Percentiles rank a stretch among this genome's conserved stretches.
Evolutionary conservation across 1,139 yeast species (phyloP).

Genomic region (Geotrichum cucujoidarum): DNA sequence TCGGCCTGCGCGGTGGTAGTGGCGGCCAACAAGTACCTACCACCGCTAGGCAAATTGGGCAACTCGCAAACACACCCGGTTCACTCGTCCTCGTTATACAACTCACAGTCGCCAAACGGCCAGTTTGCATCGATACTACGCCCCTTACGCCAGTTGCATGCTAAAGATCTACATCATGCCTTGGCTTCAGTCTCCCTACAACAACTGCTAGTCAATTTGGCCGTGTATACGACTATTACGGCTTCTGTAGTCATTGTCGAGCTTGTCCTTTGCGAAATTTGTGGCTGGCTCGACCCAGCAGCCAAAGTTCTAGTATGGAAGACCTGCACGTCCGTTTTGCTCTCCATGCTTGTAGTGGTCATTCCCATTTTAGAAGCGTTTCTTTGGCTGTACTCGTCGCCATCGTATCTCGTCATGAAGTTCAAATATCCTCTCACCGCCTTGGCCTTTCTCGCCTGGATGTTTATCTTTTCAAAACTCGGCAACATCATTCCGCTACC

Average conservation of each 20-base stretch:
- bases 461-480: slow-evolving; percentile 32
- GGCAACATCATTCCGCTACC: slow-evolving; percentile 36
- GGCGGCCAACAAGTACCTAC: slow-evolving; percentile 12
- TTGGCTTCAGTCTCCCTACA: slow-evolving; percentile 1
- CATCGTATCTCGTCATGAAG: slow-evolving; percentile 8
- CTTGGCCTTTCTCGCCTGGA: slow-evolving; percentile 29
- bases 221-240: slow-evolving; percentile 17
- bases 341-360: slow-evolving; percentile 34
- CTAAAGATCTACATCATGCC: neutral
- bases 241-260: slow-evolving; percentile 31
- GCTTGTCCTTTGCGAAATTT: slow-evolving; percentile 41
- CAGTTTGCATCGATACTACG: neutral
- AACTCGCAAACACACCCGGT: slow-evolving; percentile 5
- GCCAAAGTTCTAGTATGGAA: slow-evolving; percentile 36
- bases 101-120: neutral
- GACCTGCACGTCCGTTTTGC: slow-evolving; percentile 30
- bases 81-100: slow-evolving; percentile 8
- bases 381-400: slow-evolving; percentile 17
- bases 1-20: slow-evolving; percentile 18
- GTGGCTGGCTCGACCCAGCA: slow-evolving; percentile 33
- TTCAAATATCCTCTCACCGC: slow-evolving; percentile 21
- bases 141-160: neutral
- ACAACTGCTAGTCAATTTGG: slow-evolving; percentile 13
- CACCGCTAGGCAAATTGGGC: neutral
- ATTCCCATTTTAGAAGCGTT: slow-evolving; percentile 37